Conservation (phyloP, 2,329 filamentous ascomycete species). For the Westerdykella aurantiaca region DNA sequence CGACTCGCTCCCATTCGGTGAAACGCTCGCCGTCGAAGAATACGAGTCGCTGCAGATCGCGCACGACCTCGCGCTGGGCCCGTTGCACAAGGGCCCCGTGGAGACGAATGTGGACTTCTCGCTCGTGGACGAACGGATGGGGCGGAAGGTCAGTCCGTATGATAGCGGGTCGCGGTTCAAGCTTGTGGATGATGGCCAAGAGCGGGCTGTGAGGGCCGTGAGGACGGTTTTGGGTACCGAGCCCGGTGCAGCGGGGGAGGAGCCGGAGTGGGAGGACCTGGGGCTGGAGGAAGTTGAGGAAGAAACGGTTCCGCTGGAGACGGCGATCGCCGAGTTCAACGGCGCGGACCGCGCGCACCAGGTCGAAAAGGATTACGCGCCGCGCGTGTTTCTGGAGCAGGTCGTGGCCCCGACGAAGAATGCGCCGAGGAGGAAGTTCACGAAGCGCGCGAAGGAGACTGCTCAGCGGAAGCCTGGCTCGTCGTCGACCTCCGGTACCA, state of each 20-base stretch:
- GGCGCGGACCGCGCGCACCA: conserved; percentile 1
- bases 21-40: conserved; percentile 22
- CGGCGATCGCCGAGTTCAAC: conserved; percentile 11
- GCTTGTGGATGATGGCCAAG: conserved; percentile 9
- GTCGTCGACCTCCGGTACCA: too few species aligned
- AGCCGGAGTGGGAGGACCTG: too few species aligned
- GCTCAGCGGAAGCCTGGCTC: background rate
- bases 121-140: too few species aligned
- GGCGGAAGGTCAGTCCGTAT: conserved; percentile 1
- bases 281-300: too few species aligned
- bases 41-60: conserved; percentile 28
- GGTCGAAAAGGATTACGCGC: conserved; percentile 11
- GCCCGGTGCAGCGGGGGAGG: too few species aligned
- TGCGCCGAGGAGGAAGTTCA: background rate
- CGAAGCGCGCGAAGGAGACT: background rate
- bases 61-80: conserved; percentile 14
- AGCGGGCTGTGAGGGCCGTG: too few species aligned
- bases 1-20: conserved; percentile 21
- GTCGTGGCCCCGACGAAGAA: background rate
- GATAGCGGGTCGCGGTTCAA: conserved; percentile 29
- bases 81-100: background rate
- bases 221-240: too few species aligned
- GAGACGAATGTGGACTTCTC: too few species aligned
- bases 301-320: background rate
- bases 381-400: conserved; percentile 16